Conservation (phyloP, 1,284 basidiomycete genomes). For the Phylloporus sp. region DNA sequence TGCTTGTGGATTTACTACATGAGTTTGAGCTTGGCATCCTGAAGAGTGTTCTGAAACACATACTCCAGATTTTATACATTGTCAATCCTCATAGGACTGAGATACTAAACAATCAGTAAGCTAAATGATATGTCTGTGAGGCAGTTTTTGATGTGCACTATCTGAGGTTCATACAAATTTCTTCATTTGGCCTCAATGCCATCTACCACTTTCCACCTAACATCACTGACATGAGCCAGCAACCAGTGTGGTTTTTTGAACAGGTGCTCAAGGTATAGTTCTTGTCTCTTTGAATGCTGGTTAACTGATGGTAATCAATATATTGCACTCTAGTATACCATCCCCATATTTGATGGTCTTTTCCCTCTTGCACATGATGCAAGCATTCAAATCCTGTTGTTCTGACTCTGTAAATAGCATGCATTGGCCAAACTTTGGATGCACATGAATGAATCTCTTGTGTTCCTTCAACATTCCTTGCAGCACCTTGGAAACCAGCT, state of each 20-base stretch:
- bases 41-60: not conserved
- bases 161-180: not conserved
- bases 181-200: not conserved
- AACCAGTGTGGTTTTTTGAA: not conserved
- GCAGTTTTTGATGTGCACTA: too few relatives aligned
- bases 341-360: too few relatives aligned
- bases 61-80: not conserved
- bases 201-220: not conserved
- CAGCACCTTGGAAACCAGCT: not conserved
- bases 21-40: not conserved
- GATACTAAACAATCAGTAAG: not conserved
- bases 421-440: not conserved
- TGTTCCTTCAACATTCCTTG: not conserved
- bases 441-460: not conserved
- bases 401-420: not conserved
- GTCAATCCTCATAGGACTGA: not conserved
- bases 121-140: not conserved
- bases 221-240: not conserved
- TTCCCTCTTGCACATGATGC: not conserved
- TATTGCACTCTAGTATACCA: too few relatives aligned
- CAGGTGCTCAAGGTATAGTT: not conserved
- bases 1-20: not conserved
- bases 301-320: too few relatives aligned
- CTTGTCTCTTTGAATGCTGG: too few relatives aligned
- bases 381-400: not conserved